These are phyloP conservation scores for Kodamaea anthophila DNA, from an alignment of 1,139 yeast species.

Conservation along the genomic window DNA sequence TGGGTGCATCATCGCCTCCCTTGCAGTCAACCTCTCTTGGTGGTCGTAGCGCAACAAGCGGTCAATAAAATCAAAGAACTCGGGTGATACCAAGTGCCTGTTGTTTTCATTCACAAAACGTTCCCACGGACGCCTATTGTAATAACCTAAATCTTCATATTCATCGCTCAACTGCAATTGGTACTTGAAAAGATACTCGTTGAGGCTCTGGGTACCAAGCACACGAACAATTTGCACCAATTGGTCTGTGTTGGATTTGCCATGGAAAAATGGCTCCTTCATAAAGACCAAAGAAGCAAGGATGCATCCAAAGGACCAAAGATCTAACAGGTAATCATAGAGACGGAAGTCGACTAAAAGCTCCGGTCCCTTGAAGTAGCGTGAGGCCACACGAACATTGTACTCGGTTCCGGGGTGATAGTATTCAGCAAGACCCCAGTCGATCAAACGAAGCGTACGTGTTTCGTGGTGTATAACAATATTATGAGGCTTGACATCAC, in stretches of 20 bases:
- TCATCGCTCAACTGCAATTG: conserved; percentile 72
- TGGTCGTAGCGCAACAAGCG: conserved; percentile 85
- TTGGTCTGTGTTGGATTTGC: conserved; percentile 93
- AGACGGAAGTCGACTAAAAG: conserved; percentile 85
- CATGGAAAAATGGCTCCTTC: conserved; percentile 97
- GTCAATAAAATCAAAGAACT: conserved; percentile 79
- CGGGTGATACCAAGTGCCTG: conserved; percentile 59
- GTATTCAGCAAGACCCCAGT: conserved; percentile 98
- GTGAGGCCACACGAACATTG: conserved; percentile 95
- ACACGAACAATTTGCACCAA: conserved; percentile 91
- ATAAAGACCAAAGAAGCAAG: conserved; percentile 94
- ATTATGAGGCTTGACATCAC: conserved; percentile 98
- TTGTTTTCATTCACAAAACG: conserved; percentile 72
- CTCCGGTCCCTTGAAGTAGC: conserved; percentile 98
- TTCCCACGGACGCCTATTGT: conserved; percentile 85
- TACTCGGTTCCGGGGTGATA: conserved; percentile 93
- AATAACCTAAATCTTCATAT: conserved; percentile 76
- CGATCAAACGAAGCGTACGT: conserved; percentile 72
- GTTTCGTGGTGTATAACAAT: conserved; percentile 93
- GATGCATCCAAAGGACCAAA: conserved; percentile 98
- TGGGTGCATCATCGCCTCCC: conserved; percentile 88
- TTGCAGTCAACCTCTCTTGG: conserved; percentile 88
- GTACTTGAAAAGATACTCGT: conserved; percentile 68
- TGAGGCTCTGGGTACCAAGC: conserved; percentile 82
- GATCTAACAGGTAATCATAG: conserved; percentile 90